These are phyloP conservation scores for Panellus pusillus DNA, from an alignment of 768 basidiomycete species.

Conservation along the genomic window DNA sequence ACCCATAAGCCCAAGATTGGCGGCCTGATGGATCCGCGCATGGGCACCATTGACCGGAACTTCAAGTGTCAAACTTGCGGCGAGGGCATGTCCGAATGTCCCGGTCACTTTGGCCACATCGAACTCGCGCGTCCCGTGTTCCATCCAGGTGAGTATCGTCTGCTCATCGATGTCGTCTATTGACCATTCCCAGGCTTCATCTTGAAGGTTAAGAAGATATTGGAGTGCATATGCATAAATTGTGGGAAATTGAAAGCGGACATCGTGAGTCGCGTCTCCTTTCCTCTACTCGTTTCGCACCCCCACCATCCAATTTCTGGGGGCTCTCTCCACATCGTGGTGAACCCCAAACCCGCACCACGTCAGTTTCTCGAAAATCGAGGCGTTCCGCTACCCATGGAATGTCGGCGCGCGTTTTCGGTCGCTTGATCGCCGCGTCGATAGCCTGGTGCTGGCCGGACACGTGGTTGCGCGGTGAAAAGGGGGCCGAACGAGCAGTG, in stretches of 20 bases:
- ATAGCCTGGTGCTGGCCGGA: conserved; percentile 76
- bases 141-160: conserved; percentile 74
- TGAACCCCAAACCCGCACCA: conserved; percentile 93
- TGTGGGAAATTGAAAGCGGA: conserved; percentile 98
- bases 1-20: conserved; percentile 88
- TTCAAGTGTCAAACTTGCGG: conserved; percentile 99
- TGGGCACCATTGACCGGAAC: conserved; percentile 97
- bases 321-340: conserved; percentile 93
- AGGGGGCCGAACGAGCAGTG: conserved; percentile 98
- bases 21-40: conserved; percentile 95
- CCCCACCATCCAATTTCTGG: conserved; percentile 95
- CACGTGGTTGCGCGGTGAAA: conserved; percentile 92
- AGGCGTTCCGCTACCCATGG: conserved; percentile 82
- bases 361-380: conserved; percentile 74
- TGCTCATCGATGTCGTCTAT: neutral
- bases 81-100: conserved; percentile 99
- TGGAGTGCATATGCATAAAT: conserved; percentile 98
- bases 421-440: conserved; percentile 91
- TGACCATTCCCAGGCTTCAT: conserved; percentile 75
- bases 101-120: conserved; percentile 98
- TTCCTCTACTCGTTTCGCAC: conserved; percentile 93
- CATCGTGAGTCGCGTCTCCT: conserved; percentile 83
- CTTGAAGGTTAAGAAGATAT: conserved; percentile 98
- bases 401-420: conserved; percentile 73
- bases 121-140: conserved; percentile 97